phyloP scores from a whole-genome alignment of 768 basidiomycete genomes.

The Termitomyces sp. region DNA sequence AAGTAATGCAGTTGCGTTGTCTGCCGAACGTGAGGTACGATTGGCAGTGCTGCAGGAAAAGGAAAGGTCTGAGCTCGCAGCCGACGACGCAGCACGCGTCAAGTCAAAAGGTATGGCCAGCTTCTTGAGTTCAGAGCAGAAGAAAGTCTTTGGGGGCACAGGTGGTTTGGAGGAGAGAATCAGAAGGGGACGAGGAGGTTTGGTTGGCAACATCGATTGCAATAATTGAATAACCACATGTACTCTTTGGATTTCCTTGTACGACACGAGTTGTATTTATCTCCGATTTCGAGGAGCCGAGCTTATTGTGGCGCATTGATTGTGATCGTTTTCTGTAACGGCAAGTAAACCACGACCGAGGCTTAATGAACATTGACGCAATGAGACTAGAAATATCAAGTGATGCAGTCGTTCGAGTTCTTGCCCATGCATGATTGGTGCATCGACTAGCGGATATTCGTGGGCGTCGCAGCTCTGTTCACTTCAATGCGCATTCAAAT shows the following conservation, averaged over 20 bases:
- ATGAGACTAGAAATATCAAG: background rate
- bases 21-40: constrained; percentile 65
- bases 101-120: constrained; percentile 76
- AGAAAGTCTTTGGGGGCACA: constrained; percentile 74
- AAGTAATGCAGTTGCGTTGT: constrained; percentile 61
- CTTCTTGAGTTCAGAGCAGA: constrained; percentile 81
- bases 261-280: background rate
- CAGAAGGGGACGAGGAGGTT: constrained; percentile 60
- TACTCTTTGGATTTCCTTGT: background rate
- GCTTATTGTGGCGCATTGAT: background rate
- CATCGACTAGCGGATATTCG: background rate
- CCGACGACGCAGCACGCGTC: constrained; percentile 59
- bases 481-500: background rate
- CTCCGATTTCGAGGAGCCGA: background rate
- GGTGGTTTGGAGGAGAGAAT: constrained; percentile 81
- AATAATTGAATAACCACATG: constrained; percentile 18
- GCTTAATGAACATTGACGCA: background rate
- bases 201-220: constrained; percentile 64
- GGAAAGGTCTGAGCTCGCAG: constrained; percentile 75
- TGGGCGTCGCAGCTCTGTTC: background rate
- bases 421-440: background rate
- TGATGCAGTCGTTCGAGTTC: background rate
- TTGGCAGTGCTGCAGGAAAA: constrained; percentile 63
- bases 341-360: too few species aligned
- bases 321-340: background rate